Evolutionary conservation across 2,329 filamentous ascomycete genomes (phyloP).

Genomic region (Epichloe sp.): DNA sequence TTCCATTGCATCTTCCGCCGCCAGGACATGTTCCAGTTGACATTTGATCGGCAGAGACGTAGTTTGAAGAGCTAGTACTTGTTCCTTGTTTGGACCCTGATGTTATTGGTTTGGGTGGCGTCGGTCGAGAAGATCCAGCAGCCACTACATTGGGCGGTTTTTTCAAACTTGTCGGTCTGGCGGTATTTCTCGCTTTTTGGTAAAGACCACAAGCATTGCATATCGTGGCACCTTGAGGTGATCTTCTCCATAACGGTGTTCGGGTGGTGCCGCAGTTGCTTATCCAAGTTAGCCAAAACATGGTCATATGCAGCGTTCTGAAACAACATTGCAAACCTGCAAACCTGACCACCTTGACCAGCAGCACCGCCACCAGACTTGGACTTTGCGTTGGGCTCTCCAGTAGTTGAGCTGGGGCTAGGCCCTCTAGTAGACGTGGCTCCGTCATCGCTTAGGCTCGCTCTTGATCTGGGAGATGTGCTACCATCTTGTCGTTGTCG

Average conservation of each 20-base stretch:
- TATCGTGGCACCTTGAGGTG: constrained; percentile 84
- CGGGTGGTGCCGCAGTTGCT: constrained; percentile 93
- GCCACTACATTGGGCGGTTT: constrained; percentile 46
- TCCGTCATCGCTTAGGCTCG: constrained; percentile 13
- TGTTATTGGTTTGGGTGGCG: constrained; percentile 23
- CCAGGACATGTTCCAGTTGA: constrained; percentile 84
- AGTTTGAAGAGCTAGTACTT: constrained; percentile 45
- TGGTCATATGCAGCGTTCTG: background rate
- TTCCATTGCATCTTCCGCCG: constrained; percentile 89
- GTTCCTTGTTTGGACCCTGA: constrained; percentile 27
- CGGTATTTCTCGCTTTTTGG: constrained; percentile 81
- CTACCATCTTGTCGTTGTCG: constrained; percentile 12
- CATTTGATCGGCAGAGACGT: constrained; percentile 64
- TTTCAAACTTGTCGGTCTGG: constrained; percentile 81
- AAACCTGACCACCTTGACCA: constrained; percentile 48
- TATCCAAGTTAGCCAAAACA: constrained; percentile 23
- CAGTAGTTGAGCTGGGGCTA: constrained; percentile 15
- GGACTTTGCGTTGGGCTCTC: constrained; percentile 7
- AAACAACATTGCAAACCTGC: constrained; percentile 42
- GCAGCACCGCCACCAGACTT: constrained; percentile 8
- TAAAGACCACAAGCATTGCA: constrained; percentile 97
- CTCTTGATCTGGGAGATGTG: constrained; percentile 14
- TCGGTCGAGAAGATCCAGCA: constrained; percentile 29
- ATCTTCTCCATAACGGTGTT: constrained; percentile 89
- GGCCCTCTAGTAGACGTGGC: constrained; percentile 13